Base-by-base conservation (phyloP, 2,329 filamentous ascomycete genomes). In the Xylariaceae sp. region DNA sequence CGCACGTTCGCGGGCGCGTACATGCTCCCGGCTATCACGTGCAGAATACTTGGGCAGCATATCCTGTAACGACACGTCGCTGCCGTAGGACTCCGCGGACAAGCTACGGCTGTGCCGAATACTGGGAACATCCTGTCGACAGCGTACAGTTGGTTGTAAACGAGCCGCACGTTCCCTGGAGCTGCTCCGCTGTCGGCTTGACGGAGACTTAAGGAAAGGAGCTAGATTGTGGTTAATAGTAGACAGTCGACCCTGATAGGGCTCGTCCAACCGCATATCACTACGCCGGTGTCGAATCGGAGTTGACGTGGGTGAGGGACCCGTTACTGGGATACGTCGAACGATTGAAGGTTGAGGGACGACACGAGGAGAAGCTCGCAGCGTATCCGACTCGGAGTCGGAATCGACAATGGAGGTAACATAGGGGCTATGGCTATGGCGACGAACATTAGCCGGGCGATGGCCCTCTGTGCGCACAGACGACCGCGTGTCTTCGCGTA, bases 391-490 rank as follows among this genome's bases (percentile, higher is more conserved):
- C 2, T 68, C 70, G 4, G 66, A 66, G 8, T 69, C 69, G 2
- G 70, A 68, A 44, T 68, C 65, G 2, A 63, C 65, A 37, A 56
- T 58, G 2, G 65, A 62, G 30, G 56, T 48, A n/a, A 64, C 65
- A 44, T 67, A 66, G 3, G 65, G 65, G 53, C 63, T 71, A 56
- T 71, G 66, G 39, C 70, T 72, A 60, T 71, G 68, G 4, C 67
- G 70, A 30, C 67, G 69, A 18, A 62, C 57, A 49, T 60, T 54
- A 3, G 61, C 55, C 13, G 67, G 65, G 3, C 60, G 67, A 47
- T 59, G 70, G 23, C 69, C 64, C 48, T 68, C 65, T 9, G 66
- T 51, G 57, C 68, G 67, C 30, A 45, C 35, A 51, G 67, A 56
- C 30, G 62, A 10, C 2, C 64, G 64, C 13, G 53, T 53, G 18